phyloP scores from a whole-genome alignment of 2,329 filamentous ascomycete genomes.

The Xylariaceae sp. region DNA sequence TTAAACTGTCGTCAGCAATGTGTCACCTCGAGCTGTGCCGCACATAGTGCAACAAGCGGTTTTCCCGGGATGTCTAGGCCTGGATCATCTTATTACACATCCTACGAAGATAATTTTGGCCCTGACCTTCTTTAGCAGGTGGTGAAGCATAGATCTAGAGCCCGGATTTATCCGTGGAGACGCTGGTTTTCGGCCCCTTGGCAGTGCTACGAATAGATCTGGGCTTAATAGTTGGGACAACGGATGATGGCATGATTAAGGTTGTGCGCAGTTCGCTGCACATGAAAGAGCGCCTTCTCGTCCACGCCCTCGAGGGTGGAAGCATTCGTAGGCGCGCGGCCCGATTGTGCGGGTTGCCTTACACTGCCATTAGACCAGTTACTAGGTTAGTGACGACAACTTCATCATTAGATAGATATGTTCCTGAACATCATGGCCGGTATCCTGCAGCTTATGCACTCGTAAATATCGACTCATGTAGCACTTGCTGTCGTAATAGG shows the following conservation, averaged over 20 bases:
- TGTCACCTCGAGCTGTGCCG: not conserved
- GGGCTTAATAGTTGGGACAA: not conserved
- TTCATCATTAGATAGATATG: not conserved
- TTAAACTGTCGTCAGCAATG: not conserved
- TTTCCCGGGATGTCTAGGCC: too few species aligned
- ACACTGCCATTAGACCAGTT: not conserved
- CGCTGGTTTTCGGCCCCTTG: not conserved
- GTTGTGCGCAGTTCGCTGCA: not conserved
- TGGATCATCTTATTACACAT: too few species aligned
- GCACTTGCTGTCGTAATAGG: not conserved
- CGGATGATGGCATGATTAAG: not conserved
- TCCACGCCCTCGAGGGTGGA: not conserved
- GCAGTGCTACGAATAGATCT: not conserved
- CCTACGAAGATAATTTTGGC: too few species aligned
- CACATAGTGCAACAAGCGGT: not conserved
- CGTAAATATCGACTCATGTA: not conserved
- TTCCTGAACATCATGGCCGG: not conserved
- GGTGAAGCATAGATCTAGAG: not conserved
- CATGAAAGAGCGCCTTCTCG: not conserved
- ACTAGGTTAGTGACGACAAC: not conserved
- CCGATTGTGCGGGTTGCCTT: constrained; percentile 12
- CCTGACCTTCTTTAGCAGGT: too few species aligned
- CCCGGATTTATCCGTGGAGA: not conserved
- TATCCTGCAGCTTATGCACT: not conserved
- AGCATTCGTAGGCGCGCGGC: not conserved